phyloP scores from a whole-genome alignment of 2,329 filamentous ascomycete species.

The Aspergillus ochraceus region DNA sequence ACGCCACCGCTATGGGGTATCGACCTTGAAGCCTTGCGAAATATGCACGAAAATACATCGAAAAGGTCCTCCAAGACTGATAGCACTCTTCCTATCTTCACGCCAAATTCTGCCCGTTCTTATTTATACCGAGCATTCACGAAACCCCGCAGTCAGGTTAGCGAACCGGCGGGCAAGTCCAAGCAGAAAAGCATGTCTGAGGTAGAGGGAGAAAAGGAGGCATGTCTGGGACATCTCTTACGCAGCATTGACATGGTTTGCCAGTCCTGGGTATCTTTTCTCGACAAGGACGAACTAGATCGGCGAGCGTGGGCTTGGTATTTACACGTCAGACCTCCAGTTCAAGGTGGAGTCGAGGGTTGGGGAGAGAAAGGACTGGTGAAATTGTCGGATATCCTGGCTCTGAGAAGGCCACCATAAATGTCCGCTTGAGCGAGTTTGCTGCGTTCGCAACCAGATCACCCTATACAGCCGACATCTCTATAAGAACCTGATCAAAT shows the following conservation, averaged over 20 bases:
- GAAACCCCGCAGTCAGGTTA: slow-evolving; percentile 11
- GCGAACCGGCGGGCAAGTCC: slow-evolving; percentile 37
- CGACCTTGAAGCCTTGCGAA: slow-evolving; percentile 57
- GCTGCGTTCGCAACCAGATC: background rate
- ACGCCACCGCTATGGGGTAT: slow-evolving; percentile 58
- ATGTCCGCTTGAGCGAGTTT: background rate
- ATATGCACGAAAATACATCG: slow-evolving; percentile 37
- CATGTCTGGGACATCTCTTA: slow-evolving; percentile 68
- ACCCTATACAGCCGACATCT: background rate
- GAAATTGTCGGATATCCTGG: slow-evolving; percentile 64
- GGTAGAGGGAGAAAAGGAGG: slow-evolving; percentile 62
- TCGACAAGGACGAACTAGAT: slow-evolving; percentile 69
- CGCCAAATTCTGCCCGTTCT: slow-evolving; percentile 65
- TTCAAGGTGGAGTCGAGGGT: slow-evolving; percentile 70
- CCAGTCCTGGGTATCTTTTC: slow-evolving; percentile 68
- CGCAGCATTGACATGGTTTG: slow-evolving; percentile 71
- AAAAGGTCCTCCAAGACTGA: slow-evolving; percentile 19
- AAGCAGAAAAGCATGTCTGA: slow-evolving; percentile 49
- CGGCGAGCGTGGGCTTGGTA: slow-evolving; percentile 81
- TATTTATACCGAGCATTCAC: slow-evolving; percentile 56
- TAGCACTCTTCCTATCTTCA: slow-evolving; percentile 68
- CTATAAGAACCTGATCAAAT: background rate
- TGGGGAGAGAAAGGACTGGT: slow-evolving; percentile 81
- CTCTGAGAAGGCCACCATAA: slow-evolving; percentile 21
- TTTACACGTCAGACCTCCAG: slow-evolving; percentile 70